Base-by-base conservation (phyloP, 2,329 filamentous ascomycete species). In the Helotiales sp. region DNA sequence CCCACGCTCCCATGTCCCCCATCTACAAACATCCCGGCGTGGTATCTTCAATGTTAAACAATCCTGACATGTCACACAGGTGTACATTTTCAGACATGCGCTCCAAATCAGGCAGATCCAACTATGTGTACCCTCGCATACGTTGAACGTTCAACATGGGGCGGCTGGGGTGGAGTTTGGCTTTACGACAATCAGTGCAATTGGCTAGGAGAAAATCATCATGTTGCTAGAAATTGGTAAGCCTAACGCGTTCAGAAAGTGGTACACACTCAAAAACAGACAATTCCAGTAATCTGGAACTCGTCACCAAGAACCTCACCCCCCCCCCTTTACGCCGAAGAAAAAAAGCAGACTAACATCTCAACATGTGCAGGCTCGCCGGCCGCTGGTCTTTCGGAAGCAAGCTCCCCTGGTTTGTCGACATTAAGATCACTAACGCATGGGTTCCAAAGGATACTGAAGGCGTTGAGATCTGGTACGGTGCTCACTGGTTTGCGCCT, bases 161-260 rank as follows among this genome's bases (percentile, higher is more conserved):
- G 52, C 8, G 28, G 28, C 10, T 37, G 52, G 52, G 52, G 52
- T 10, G 28, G 20, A 20, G n/a, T 55, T 10, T 55, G 52, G 52
- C 28, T 55, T 13, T 55, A 55, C n/a, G 52, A 55, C 28, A 55
- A 55, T 2, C 8, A 34, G 30, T 55, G 52, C 30, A 55, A 37
- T 15, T 55, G 17, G 52, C 3, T 55, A 1, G 52, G 52, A 10
- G 52, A 30, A 7, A 55, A 34, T 55, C 28, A 37, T 6, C 52
- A 55, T 20, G 52, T 55, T 34, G 52, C 52, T 17, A 55, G 52
- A 34, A 34, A 55, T 2, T 55, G 52, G 52, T 55, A 17, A 54
- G n/a, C 22, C 15, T 22, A n/a, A n/a, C n/a, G n/a, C n/a, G n/a
- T n/a, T n/a, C n/a, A n/a, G n/a, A n/a, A n/a, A n/a, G n/a, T n/a